These are phyloP conservation scores for Sanghuangporus sanghuang DNA, from an alignment of 1,284 basidiomycete species.

Conservation along the genomic window DNA sequence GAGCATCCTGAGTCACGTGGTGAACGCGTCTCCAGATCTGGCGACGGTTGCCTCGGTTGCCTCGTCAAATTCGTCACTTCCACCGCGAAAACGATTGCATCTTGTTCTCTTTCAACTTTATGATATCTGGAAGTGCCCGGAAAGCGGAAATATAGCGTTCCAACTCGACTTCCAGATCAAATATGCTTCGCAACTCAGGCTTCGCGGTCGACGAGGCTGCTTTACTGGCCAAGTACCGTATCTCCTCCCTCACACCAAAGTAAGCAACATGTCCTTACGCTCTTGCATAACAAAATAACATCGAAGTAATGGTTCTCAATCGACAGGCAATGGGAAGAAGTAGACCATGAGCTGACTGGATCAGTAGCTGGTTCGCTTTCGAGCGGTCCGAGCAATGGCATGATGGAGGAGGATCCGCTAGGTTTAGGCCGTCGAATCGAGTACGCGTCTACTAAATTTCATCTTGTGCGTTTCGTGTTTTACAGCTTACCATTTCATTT, in stretches of 20 bases:
- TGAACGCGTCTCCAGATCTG: background rate
- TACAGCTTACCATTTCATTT: background rate
- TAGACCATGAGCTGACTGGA: constrained; percentile 72
- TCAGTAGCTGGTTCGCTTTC: constrained; percentile 56
- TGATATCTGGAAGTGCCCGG: too few relatives aligned
- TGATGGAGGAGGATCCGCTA: constrained; percentile 63
- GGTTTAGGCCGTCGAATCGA: constrained; percentile 58
- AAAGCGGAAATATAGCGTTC: background rate
- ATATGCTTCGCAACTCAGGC: constrained; percentile 46
- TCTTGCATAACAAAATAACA: background rate
- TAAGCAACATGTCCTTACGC: constrained; percentile 28
- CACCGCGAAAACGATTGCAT: too few relatives aligned
- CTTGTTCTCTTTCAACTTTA: too few relatives aligned
- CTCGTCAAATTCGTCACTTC: too few relatives aligned
- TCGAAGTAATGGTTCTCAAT: background rate
- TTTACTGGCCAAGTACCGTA: constrained; percentile 68
- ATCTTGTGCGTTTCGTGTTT: constrained; percentile 7
- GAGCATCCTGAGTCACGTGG: background rate
- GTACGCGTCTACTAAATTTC: constrained; percentile 31
- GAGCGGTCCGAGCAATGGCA: constrained; percentile 39
- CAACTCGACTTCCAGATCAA: background rate
- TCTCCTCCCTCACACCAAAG: constrained; percentile 65
- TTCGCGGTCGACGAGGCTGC: constrained; percentile 67
- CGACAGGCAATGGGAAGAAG: constrained; percentile 74
- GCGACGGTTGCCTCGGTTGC: background rate